Evolutionary conservation across 192 early-diverging fungal genomes (phyloP).

Genomic region (Entomortierella beljakovae): DNA sequence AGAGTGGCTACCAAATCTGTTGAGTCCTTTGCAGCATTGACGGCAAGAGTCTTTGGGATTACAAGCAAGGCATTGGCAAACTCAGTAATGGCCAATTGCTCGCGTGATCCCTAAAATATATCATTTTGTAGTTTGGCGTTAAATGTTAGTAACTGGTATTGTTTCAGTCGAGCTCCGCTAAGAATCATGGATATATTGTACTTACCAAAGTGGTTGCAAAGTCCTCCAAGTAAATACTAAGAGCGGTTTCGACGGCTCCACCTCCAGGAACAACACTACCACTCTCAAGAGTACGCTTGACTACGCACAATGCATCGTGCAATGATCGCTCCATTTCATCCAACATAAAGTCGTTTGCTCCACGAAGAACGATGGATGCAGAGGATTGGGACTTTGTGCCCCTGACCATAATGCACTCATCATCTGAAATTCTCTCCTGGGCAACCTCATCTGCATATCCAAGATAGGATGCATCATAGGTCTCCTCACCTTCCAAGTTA

Average conservation of each 20-base stretch:
- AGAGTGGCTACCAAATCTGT: conserved; percentile 97
- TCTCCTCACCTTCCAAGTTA: conserved; percentile 98
- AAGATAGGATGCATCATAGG: conserved; percentile 89
- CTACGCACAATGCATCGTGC: conserved; percentile 95
- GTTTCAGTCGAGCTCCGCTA: background rate
- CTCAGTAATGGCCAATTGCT: conserved; percentile 98
- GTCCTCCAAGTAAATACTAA: conserved; percentile 97
- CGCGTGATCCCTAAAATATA: conserved; percentile 83
- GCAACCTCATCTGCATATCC: conserved; percentile 96
- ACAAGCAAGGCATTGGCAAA: conserved; percentile 94
- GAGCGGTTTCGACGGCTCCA: conserved; percentile 94
- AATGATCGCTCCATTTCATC: conserved; percentile 99
- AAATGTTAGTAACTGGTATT: too few relatives aligned
- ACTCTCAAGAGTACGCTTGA: conserved; percentile 97
- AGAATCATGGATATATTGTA: conserved; percentile 4
- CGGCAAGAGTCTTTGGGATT: conserved; percentile 97
- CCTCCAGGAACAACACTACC: conserved; percentile 97
- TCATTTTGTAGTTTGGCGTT: background rate
- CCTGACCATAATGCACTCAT: conserved; percentile 97
- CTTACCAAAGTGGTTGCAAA: conserved; percentile 95
- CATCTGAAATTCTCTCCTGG: conserved; percentile 97
- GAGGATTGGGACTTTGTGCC: conserved; percentile 90
- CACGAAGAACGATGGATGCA: conserved; percentile 95
- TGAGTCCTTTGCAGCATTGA: conserved; percentile 99
- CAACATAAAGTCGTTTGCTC: conserved; percentile 99